Evolutionary conservation across 1,284 basidiomycete genomes (phyloP), one percentile per base, ranked within the genome.

Genomic region (Paramarasmius palmivorus): DNA sequence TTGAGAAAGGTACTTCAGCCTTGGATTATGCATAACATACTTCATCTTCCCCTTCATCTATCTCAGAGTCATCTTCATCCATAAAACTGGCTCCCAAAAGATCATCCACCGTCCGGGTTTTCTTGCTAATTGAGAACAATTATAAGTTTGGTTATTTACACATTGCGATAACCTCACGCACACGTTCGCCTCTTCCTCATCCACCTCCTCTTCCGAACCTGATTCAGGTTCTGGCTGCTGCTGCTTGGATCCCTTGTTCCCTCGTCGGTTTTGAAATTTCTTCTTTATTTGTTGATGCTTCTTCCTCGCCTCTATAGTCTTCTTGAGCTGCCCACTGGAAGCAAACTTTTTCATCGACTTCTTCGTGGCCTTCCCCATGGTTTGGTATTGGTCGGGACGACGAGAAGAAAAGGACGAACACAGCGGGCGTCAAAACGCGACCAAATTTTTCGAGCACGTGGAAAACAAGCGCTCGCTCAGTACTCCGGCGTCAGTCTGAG

Each of bases 281-380:
- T 86, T 87, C 65, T 83, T 82, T 57, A 82, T 73, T 65, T 92
- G 82, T 63, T 93, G 87, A 63, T 89, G 82, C 61, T 90, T 88
- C 53, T 86, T 81, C 36, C 93, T 77, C 4, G 86, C 80, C 63
- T 92, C 81, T 55, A 97, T 95, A 29, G 85, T 84, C 60, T 91
- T 88, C 65, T 92, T 92, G 49, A 97, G 82, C 66, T 91, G 88
- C 1, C 94, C 94, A 54, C 90, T 92, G 2, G 90, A 78, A 9
- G 88, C 90, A 62, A 95, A 95, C 73, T 95, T 94, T 65, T 89
- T 86, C 15, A 88, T 89, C 1, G 90, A 83, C 70, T 94, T 94
- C 15, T 46, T 46, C 32, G 79, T 73, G 25, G 82, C 78, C 61
- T 83, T 88, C 49, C 52, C 58, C 54, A 56, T 56, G 15, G 46